phyloP scores from a whole-genome alignment of 169 alveolate species.

The Plasmodium inui region DNA sequence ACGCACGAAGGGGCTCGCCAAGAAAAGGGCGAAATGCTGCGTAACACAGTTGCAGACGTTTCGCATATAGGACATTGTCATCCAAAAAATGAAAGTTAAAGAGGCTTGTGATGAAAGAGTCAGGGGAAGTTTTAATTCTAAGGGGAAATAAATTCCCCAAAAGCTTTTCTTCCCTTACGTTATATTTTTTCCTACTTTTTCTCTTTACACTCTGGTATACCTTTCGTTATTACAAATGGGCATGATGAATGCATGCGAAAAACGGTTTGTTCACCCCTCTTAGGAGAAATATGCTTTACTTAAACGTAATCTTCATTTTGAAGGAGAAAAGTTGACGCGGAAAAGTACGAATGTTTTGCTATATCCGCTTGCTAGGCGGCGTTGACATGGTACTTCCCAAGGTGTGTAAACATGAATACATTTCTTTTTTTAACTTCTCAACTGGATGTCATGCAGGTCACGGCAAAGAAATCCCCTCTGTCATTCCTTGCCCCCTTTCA shows the following conservation, averaged over 20 bases:
- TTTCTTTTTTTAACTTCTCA: not conserved
- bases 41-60: not conserved
- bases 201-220: not conserved
- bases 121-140: not conserved
- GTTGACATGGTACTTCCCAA: not conserved
- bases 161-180: not conserved
- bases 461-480: not conserved
- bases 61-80: not conserved
- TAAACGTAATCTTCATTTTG: not conserved
- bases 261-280: not conserved
- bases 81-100: not conserved
- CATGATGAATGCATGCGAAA: not conserved
- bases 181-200: slow-evolving; percentile 3
- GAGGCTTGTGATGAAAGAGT: not conserved
- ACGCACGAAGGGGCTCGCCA: not conserved
- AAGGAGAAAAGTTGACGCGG: not conserved
- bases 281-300: not conserved
- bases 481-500: not conserved
- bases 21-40: not conserved
- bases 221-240: not conserved
- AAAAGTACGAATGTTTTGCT: not conserved
- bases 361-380: not conserved
- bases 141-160: not conserved
- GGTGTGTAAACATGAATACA: not conserved
- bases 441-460: not conserved